phyloP scores from a whole-genome alignment of 2,329 filamentous ascomycete species.

The Amylocarpus encephaloides region DNA sequence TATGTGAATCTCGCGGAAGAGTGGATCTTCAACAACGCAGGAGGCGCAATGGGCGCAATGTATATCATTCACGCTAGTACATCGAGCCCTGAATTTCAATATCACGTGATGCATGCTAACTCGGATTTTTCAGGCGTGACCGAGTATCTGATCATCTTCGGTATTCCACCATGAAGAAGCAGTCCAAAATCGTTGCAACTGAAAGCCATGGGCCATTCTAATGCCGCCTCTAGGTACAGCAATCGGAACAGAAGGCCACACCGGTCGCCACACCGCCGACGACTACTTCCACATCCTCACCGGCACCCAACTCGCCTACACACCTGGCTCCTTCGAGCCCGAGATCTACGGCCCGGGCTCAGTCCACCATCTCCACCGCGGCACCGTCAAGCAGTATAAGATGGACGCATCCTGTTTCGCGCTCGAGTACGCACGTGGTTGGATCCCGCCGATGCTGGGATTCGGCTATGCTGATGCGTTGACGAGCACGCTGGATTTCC shows the following conservation, averaged over 20 bases:
- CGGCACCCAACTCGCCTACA: conserved; percentile 71
- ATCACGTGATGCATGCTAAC: conserved; percentile 12
- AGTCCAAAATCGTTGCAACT: no score
- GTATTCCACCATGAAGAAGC: conserved; percentile 30
- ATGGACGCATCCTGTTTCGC: conserved; percentile 74
- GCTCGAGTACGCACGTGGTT: conserved; percentile 77
- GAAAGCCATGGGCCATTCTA: not conserved
- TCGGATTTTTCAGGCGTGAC: conserved; percentile 57
- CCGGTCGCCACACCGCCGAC: conserved; percentile 81
- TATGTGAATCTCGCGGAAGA: conserved; percentile 68
- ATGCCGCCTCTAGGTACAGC: conserved; percentile 49
- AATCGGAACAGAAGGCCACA: conserved; percentile 81
- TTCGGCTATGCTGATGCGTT: conserved; percentile 83
- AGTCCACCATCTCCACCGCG: conserved; percentile 66
- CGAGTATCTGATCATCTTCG: conserved; percentile 87
- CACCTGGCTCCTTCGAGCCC: conserved; percentile 57
- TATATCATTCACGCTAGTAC: conserved; percentile 80
- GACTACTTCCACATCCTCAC: conserved; percentile 91
- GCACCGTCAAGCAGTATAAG: conserved; percentile 74
- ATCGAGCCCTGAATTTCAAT: conserved; percentile 29
- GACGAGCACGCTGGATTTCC: conserved; percentile 74
- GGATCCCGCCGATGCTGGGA: conserved; percentile 89
- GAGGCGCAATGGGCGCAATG: conserved; percentile 88
- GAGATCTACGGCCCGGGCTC: conserved; percentile 64
- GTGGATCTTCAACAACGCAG: conserved; percentile 90